A percentile compares a stretch with the other conserved stretches of the same genome.
Conservation (phyloP, 768 basidiomycete species). For the Roridomyces roridus region DNA sequence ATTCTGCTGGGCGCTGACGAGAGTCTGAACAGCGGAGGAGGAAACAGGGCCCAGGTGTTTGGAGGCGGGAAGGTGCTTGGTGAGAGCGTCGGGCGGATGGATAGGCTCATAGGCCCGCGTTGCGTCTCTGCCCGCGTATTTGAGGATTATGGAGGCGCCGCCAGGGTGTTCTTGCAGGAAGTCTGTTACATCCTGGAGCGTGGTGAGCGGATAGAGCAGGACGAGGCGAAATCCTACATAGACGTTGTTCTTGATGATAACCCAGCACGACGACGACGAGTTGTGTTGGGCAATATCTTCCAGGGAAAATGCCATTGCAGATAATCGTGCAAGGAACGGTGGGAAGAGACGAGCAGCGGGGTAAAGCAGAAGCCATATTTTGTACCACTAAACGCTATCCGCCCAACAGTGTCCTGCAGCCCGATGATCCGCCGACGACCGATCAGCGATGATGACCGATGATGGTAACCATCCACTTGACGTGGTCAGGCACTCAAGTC, state of each 20-base stretch:
- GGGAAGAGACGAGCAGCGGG: too few relatives aligned
- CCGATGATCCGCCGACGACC: too few relatives aligned
- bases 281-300: constrained; percentile 68
- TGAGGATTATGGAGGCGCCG: constrained; percentile 80
- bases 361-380: too few relatives aligned
- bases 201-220: neutral
- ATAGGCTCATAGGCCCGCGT: constrained; percentile 79
- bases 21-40: constrained; percentile 43
- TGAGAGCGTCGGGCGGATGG: constrained; percentile 83
- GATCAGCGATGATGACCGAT: too few relatives aligned
- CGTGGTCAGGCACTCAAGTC: too few relatives aligned
- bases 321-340: constrained; percentile 26
- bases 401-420: too few relatives aligned
- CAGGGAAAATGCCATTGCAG: constrained; percentile 50
- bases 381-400: too few relatives aligned
- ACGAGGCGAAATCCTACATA: constrained; percentile 42
- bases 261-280: constrained; percentile 66
- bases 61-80: constrained; percentile 69
- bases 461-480: too few relatives aligned
- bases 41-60: constrained; percentile 78
- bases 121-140: constrained; percentile 88
- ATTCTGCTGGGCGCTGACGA: constrained; percentile 44
- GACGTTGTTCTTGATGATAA: constrained; percentile 80
- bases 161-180: constrained; percentile 85
- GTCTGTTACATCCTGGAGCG: constrained; percentile 68